A percentile compares a stretch with the other conserved stretches of the same genome.
These are phyloP conservation scores for Solanum gracilifrons DNA, from an alignment of 257 asterid species.

Conservation along the genomic window DNA sequence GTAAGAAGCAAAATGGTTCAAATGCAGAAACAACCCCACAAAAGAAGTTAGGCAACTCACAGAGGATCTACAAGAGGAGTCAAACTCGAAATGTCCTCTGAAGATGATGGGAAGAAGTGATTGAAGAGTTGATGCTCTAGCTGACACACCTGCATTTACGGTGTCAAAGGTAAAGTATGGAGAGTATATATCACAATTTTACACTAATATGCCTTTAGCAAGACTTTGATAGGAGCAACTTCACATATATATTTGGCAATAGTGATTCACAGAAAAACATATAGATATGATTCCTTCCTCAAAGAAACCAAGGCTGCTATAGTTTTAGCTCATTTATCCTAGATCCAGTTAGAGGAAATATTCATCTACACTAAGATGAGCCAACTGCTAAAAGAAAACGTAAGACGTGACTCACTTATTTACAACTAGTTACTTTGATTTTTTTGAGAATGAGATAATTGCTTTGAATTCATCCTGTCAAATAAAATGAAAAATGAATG, in stretches of 20 bases:
- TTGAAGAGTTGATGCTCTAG: conserved; percentile 94
- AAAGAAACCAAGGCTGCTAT: background rate
- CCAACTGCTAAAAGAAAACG: background rate
- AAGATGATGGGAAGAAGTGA: conserved; percentile 92
- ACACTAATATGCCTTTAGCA: background rate
- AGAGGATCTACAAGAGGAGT: conserved; percentile 89
- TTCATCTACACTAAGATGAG: background rate
- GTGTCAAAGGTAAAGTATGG: background rate
- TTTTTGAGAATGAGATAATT: background rate
- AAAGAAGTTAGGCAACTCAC: conserved; percentile 39
- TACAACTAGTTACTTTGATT: background rate
- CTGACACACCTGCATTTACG: conserved; percentile 73
- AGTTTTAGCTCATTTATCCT: background rate
- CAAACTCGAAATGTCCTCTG: conserved; percentile 84
- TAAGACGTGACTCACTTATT: background rate
- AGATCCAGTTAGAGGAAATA: background rate
- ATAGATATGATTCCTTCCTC: background rate
- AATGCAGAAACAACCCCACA: conserved; percentile 1
- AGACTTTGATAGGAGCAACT: background rate
- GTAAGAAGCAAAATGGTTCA: background rate
- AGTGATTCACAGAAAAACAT: background rate
- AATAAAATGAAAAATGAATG: background rate
- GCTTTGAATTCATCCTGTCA: background rate
- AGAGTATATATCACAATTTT: background rate
- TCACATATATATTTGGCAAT: background rate